These are phyloP conservation scores for Capsicum baccatum DNA, from an alignment of 257 asterid genomes.

Conservation along the genomic window DNA sequence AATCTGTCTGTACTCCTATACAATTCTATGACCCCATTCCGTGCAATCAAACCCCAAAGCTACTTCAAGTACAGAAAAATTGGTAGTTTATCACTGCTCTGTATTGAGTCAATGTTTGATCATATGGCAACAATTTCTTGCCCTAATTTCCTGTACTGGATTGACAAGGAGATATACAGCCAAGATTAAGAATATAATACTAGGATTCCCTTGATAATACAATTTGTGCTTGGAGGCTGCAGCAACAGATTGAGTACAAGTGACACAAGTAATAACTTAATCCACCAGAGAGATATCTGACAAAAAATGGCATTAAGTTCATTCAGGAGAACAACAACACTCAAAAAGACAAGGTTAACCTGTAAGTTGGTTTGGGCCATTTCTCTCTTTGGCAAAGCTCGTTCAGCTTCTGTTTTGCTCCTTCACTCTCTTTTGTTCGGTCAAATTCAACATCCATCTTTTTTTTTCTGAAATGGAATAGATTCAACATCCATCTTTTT, in stretches of 20 bases:
- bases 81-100: slow-evolving; percentile 1
- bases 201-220: slow-evolving; percentile 1
- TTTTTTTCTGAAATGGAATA: too few relatives aligned
- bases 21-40: not conserved
- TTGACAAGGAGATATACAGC: not conserved
- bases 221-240: not conserved
- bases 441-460: slow-evolving; percentile 26
- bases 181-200: not conserved
- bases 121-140: slow-evolving; percentile 1
- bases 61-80: not conserved
- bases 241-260: not conserved
- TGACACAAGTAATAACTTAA: not conserved
- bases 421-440: slow-evolving; percentile 50
- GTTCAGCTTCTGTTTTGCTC: slow-evolving; percentile 70
- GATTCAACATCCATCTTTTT: slow-evolving; percentile 25
- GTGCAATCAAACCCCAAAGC: slow-evolving; percentile 13
- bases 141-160: not conserved
- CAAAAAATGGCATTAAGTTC: not conserved
- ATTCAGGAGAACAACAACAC: slow-evolving; percentile 21
- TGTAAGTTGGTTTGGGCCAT: slow-evolving; percentile 76
- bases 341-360: slow-evolving; percentile 45
- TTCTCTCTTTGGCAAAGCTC: slow-evolving; percentile 71
- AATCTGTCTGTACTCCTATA: slow-evolving; percentile 4
- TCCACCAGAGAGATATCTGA: slow-evolving; percentile 3
- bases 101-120: slow-evolving; percentile 4